These are phyloP conservation scores for Triangularia verruculosa DNA, from an alignment of 2,329 filamentous ascomycete genomes.

Conservation along the genomic window DNA sequence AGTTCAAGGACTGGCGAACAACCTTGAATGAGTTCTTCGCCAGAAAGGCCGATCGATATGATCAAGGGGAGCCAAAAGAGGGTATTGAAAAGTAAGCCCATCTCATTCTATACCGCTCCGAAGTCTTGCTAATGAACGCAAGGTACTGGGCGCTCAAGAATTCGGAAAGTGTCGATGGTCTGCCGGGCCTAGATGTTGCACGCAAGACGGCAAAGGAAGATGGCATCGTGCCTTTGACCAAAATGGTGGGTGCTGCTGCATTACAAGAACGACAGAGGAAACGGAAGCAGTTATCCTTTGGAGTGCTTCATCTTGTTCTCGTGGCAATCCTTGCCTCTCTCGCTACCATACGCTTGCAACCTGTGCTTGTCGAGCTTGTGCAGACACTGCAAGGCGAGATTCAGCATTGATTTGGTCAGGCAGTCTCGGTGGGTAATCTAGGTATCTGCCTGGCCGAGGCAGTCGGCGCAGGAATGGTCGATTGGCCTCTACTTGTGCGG, in stretches of 20 bases:
- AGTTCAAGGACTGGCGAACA: constrained; percentile 38
- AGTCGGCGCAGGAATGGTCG: neutral
- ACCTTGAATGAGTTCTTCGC: constrained; percentile 35
- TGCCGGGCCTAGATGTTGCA: constrained; percentile 37
- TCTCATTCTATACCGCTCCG: neutral
- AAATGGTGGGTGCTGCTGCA: constrained; percentile 39
- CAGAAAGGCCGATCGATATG: constrained; percentile 33
- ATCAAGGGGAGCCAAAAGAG: constrained; percentile 35
- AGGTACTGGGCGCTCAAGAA: constrained; percentile 43
- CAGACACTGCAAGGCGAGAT: neutral
- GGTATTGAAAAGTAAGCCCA: constrained; percentile 33
- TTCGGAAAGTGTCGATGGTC: constrained; percentile 39
- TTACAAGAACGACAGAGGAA: constrained; percentile 3
- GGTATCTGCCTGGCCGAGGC: too few species aligned
- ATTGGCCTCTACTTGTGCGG: too few species aligned
- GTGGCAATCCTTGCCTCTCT: constrained; percentile 17
- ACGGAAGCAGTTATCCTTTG: neutral
- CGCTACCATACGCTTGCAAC: neutral
- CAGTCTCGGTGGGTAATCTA: neutral
- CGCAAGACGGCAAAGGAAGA: constrained; percentile 32
- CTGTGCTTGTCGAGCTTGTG: neutral
- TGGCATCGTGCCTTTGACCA: constrained; percentile 36
- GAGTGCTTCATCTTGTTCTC: constrained; percentile 19
- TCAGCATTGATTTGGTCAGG: neutral
- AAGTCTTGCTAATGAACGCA: neutral